phyloP scores from a whole-genome alignment of 139 green algal genomes.

The Coccomyxa sp. region DNA sequence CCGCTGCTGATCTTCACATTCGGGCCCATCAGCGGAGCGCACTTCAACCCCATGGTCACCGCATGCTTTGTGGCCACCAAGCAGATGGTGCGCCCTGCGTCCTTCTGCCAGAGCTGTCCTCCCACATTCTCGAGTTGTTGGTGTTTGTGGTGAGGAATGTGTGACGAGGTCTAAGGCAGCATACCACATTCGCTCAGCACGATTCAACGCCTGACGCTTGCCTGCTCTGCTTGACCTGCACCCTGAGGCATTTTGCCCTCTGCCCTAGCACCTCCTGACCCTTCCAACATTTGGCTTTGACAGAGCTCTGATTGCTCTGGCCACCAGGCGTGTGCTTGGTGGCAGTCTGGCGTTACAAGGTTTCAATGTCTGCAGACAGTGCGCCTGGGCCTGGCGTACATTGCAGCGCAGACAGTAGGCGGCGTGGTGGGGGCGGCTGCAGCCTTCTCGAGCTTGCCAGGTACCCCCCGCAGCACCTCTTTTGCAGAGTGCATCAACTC shows the following conservation, averaged over 20 bases:
- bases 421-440: slow-evolving; percentile 11
- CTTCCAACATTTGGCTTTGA: neutral
- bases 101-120: neutral
- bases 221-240: neutral
- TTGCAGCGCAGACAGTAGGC: slow-evolving; percentile 10
- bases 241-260: neutral
- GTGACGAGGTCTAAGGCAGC: neutral
- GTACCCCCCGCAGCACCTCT: neutral
- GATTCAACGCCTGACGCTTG: neutral
- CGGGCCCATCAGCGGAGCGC: slow-evolving; percentile 11
- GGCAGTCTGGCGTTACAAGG: too few species aligned
- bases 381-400: slow-evolving; percentile 8
- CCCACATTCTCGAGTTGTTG: too few species aligned
- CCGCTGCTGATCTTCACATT: slow-evolving; percentile 17
- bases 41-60: slow-evolving; percentile 31
- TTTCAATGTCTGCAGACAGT: slow-evolving; percentile 10
- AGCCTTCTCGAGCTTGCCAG: slow-evolving; percentile 11
- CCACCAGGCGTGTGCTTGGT: too few species aligned
- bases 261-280: neutral
- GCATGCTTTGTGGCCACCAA: slow-evolving; percentile 5
- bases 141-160: neutral
- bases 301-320: too few species aligned
- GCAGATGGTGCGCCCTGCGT: neutral
- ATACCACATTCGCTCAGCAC: neutral
- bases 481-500: neutral